Evolutionary conservation across 2,329 filamentous ascomycete species (phyloP).

Genomic region (Microsporum canis): DNA sequence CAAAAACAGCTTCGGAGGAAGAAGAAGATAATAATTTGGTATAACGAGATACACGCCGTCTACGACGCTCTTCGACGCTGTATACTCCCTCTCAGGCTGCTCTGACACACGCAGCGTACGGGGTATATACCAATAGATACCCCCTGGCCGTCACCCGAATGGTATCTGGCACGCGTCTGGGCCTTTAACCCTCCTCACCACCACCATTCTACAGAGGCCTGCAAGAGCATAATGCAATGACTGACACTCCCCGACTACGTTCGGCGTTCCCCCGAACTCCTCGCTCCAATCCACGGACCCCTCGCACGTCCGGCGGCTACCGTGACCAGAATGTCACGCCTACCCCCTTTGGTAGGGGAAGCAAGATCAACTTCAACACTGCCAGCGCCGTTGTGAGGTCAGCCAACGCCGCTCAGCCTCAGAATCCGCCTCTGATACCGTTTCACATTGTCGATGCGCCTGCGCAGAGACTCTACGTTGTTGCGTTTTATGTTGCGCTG

Average conservation of each 20-base stretch:
- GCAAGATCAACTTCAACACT: neutral
- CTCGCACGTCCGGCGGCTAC: neutral
- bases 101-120: neutral
- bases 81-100: neutral
- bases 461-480: constrained; percentile 77
- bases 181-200: neutral
- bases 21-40: neutral
- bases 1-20: neutral
- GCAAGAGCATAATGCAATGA: constrained; percentile 56
- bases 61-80: neutral
- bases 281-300: constrained; percentile 28
- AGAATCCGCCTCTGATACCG: constrained; percentile 58
- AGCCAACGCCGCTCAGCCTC: constrained; percentile 11
- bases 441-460: constrained; percentile 75
- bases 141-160: neutral
- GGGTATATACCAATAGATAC: neutral
- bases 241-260: constrained; percentile 67
- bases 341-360: neutral
- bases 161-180: constrained; percentile 1
- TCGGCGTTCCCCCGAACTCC: constrained; percentile 73
- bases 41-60: neutral
- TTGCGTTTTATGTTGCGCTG: constrained; percentile 64
- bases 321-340: neutral
- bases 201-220: neutral
- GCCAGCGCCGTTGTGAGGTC: neutral